phyloP scores from a whole-genome alignment of 2,329 filamentous ascomycete genomes.

The Trichoderma simmonsii region DNA sequence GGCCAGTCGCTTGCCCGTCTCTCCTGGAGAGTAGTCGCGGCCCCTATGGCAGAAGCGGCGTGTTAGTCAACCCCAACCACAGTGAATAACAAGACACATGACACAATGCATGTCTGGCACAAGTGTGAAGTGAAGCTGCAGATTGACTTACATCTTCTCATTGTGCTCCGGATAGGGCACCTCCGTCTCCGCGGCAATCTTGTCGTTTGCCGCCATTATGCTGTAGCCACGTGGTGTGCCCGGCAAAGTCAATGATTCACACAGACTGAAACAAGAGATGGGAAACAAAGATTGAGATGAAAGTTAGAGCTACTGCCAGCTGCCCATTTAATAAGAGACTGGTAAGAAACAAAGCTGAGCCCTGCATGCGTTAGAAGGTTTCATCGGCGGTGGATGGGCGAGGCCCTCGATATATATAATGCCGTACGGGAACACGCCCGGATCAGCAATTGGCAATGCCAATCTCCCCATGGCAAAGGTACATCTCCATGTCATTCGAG shows the following conservation, averaged over 20 bases:
- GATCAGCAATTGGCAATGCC: constrained; percentile 1
- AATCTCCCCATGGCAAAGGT: neutral
- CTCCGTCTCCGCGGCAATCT: constrained; percentile 9
- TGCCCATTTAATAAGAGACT: neutral
- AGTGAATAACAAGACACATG: neutral
- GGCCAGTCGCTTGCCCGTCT: neutral
- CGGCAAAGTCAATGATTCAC: neutral
- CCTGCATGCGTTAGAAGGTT: neutral
- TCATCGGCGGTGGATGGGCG: constrained; percentile 3
- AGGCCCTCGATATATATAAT: constrained; percentile 5
- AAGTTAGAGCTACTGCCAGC: neutral
- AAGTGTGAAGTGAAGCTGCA: neutral
- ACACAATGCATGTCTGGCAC: neutral
- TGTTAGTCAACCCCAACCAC: neutral
- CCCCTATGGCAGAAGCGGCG: neutral
- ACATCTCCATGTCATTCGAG: neutral
- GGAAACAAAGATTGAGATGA: neutral
- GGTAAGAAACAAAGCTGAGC: neutral
- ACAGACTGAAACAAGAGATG: neutral
- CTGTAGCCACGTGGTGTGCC: neutral
- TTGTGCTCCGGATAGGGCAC: constrained; percentile 10
- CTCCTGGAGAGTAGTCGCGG: neutral
- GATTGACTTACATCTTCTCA: constrained; percentile 15
- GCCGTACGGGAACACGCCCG: neutral
- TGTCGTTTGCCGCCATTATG: constrained; percentile 15